These are phyloP conservation scores for Trifolium dubium DNA, from an alignment of 306 rosid species.

Conservation along the genomic window DNA sequence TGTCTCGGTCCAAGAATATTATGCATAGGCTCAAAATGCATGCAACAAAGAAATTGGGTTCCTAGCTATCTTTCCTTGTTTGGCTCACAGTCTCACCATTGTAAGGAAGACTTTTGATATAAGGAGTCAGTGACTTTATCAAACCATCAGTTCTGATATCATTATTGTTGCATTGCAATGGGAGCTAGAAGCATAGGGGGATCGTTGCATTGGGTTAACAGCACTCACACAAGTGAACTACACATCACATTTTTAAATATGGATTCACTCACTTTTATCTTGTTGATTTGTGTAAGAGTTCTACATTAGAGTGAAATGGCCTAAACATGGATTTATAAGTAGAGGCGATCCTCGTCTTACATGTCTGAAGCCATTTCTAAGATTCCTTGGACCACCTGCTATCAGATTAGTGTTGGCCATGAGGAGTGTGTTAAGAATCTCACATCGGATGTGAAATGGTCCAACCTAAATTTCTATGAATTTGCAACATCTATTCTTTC, in stretches of 20 bases:
- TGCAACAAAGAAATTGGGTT: background rate
- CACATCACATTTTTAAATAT: background rate
- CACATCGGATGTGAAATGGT: no score
- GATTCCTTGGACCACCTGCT: no score
- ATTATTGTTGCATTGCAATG: background rate
- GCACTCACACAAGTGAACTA: background rate
- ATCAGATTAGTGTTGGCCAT: no score
- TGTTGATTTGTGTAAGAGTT: background rate
- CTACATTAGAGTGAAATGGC: no score
- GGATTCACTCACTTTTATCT: background rate
- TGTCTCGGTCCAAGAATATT: no score
- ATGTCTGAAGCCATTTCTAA: no score
- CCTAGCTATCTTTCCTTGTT: background rate
- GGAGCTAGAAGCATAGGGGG: background rate
- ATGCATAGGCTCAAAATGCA: background rate
- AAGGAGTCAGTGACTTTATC: background rate
- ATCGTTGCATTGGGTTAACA: background rate
- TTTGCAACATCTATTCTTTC: background rate
- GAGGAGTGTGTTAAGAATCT: no score
- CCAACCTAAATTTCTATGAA: no score
- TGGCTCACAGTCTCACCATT: background rate
- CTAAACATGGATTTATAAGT: no score
- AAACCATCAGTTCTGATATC: background rate
- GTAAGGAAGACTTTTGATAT: background rate
- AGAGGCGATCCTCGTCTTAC: no score